Percentiles rank a stretch among this genome's conserved stretches.
Evolutionary conservation across 164 flowering plant genomes (phyloP).

Genomic region (Hamamelis virginiana): DNA sequence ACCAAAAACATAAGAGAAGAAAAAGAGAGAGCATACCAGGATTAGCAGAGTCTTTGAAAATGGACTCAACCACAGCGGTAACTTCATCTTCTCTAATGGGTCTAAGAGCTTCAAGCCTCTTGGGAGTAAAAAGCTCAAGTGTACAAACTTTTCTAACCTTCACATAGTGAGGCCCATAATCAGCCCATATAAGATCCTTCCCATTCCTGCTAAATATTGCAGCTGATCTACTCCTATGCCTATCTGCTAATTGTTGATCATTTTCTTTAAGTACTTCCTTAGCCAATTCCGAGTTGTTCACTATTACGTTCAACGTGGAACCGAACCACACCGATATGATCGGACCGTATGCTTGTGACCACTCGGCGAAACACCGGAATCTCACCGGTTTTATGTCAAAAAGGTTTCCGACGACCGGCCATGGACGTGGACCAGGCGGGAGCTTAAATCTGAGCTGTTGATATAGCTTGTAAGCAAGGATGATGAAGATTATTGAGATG

Average conservation of each 20-base stretch:
- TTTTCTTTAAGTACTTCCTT: slow-evolving; percentile 39
- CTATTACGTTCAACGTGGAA: slow-evolving; percentile 40
- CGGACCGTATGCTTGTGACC: slow-evolving; percentile 42
- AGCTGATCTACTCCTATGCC: slow-evolving; percentile 38
- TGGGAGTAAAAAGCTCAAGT: slow-evolving; percentile 43
- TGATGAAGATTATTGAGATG: slow-evolving; percentile 10
- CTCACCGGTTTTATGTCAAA: slow-evolving; percentile 45
- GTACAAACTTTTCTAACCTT: slow-evolving; percentile 49
- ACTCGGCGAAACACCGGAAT: slow-evolving; percentile 43
- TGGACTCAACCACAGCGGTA: slow-evolving; percentile 43
- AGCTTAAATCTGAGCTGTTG: slow-evolving; percentile 34
- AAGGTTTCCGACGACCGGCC: slow-evolving; percentile 49
- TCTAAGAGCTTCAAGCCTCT: slow-evolving; percentile 36
- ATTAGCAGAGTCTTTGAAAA: slow-evolving; percentile 34
- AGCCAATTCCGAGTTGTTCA: slow-evolving; percentile 34
- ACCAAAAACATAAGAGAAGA: too few relatives aligned
- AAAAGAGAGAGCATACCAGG: slow-evolving; percentile 21
- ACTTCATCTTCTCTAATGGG: slow-evolving; percentile 50
- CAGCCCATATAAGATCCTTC: slow-evolving; percentile 49
- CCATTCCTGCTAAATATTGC: slow-evolving; percentile 42
- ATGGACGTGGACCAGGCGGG: slow-evolving; percentile 47
- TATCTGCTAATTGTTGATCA: slow-evolving; percentile 42
- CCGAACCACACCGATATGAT: slow-evolving; percentile 51
- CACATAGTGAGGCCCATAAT: slow-evolving; percentile 50
- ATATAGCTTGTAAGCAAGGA: slow-evolving; percentile 24